Base-by-base conservation (phyloP, 352 stramenopile species). In the Phytopythium aichiense region DNA sequence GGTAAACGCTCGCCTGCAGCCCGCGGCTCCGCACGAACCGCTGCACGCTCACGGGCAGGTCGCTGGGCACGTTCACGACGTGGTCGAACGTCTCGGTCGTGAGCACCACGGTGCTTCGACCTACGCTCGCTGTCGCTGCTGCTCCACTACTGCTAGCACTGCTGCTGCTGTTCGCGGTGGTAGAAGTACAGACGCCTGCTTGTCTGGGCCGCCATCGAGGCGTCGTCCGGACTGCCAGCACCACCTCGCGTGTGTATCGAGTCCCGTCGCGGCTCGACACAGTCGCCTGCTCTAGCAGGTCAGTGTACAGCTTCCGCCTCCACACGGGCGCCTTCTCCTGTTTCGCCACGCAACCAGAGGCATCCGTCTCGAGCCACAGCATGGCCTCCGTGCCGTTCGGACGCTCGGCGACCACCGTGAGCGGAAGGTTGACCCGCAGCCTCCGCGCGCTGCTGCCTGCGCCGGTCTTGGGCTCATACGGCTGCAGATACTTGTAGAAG, bases 401-500 rank as follows among this genome's bases (percentile, higher is more conserved):
- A 37, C 81, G 83, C 62, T 92, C 82, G 31, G 73, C 87, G 22
- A 92, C 59, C 8, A 92, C 67, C 0, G 84, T 92, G 5, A 79
- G 64, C 13, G 84, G 82, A 20, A 93, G 46, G 45, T 87, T 83
- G 7, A 90, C 60, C 28, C 74, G 68, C 28, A 94, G 65, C 30
- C 79, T 78, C 15, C 70, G 72, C 16, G 23, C 0, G 22, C 16
- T 45, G 11, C 20, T 15, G 50, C 50, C 65, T 31, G 42, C 18
- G 53, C 50, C 67, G 23, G 43, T 53, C 25, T 63, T 58, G 33
- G 38, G 13, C 18, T 52, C 62, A n/a, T 89, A 72, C 11, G 84
- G 84, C 59, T 94, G 84, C 7, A 94, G 59, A 55, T 88, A 92
- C 71, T 94, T 94, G 76, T 88, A 94, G 60, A 94, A 94, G 65